Evolutionary conservation across 768 basidiomycete genomes (phyloP), one percentile per base, ranked within the genome.

Genomic region (Tylopilus vinaceipallidus): DNA sequence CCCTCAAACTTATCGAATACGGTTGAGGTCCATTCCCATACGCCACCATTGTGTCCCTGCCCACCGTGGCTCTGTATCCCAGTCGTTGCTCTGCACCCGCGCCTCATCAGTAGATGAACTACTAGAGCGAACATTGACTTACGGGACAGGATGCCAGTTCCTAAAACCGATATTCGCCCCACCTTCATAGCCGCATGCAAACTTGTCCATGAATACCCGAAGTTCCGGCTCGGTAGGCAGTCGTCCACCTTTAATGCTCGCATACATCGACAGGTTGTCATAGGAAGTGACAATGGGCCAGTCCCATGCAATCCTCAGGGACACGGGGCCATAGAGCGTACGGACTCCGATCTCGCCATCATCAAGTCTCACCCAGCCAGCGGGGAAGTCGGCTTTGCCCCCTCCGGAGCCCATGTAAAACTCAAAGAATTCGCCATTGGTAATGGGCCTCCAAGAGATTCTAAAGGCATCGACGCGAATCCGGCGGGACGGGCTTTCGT

Each of bases 21-120:
- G 14, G 93, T 94, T 17, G 86, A 87, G 0, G 95, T 97, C 95
- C 95, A 98, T 73, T 98, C 94, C 94, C 95, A 99, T 14, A 97
- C 87, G 6, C 97, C 97, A 7, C 97, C 97, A 57, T 99, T 98
- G 54, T 83, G 81, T 11, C 90, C 88, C 64, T 73, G 79, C 3
- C 82, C 81, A 19, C 67, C 75, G 49, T 63, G 60, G 43, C 66
- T 72, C 51, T 72, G 71, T 52, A 74, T 67, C 30, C 87, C 89
- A 2, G 81, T 81, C 36, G 89, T 91, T 19, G 88, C 81, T 26
- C 88, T 89, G 42, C 10, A 39, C 11, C 14, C n/a, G 14, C 22
- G 22, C 33, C 37, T 8, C 42, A 39, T 43, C 22, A 52, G 43
- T 50, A 53, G 38, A 23, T 7, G 19, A 27, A 26, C 22, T 22